Evolutionary conservation across 2,329 filamentous ascomycete genomes (phyloP).

Genomic region (Akanthomyces muscarius): DNA sequence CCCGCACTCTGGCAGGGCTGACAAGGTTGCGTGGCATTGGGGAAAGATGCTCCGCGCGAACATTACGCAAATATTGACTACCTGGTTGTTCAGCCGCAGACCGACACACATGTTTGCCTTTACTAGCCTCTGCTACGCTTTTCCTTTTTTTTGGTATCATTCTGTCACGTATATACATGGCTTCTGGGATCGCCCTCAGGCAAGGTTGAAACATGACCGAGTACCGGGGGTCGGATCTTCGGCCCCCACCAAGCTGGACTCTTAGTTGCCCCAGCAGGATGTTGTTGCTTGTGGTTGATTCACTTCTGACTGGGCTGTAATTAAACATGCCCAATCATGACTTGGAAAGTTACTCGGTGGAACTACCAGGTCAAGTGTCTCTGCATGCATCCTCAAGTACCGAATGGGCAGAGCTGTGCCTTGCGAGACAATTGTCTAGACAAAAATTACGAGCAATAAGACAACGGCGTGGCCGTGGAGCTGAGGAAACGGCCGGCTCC

Average conservation of each 20-base stretch:
- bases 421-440: too few relatives aligned
- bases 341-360: too few relatives aligned
- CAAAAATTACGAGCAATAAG: too few relatives aligned
- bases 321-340: neutral
- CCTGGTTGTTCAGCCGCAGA: neutral
- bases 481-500: too few relatives aligned
- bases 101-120: neutral
- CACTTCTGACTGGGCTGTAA: neutral
- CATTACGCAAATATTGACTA: neutral
- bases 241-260: slow-evolving; percentile 9
- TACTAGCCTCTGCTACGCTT: neutral
- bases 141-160: too few relatives aligned
- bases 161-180: too few relatives aligned
- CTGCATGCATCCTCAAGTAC: too few relatives aligned
- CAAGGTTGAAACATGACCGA: neutral
- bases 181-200: neutral
- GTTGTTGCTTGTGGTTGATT: neutral
- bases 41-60: neutral
- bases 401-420: too few relatives aligned
- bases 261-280: neutral
- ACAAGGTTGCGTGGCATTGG: neutral
- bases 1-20: neutral
- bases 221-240: slow-evolving; percentile 1
- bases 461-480: too few relatives aligned
- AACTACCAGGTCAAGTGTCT: too few relatives aligned